A percentile compares a stretch with the other conserved stretches of the same genome.
Conservation (phyloP, 768 basidiomycete genomes). For the Candolleomyces aberdarensis region DNA sequence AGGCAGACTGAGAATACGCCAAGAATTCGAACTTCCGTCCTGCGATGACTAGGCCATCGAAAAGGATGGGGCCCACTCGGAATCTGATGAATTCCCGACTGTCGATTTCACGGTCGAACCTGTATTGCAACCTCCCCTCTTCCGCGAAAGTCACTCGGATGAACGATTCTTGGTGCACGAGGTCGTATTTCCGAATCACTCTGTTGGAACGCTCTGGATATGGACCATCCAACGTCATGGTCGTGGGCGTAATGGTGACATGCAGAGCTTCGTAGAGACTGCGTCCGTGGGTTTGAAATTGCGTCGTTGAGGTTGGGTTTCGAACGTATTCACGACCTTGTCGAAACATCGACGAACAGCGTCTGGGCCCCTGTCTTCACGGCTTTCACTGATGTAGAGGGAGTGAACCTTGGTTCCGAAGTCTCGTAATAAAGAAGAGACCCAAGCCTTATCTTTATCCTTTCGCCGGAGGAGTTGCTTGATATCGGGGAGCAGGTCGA, state of each 20-base stretch:
- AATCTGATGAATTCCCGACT: slow-evolving; percentile 42
- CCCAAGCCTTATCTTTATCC: slow-evolving; percentile 27
- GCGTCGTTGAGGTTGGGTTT: slow-evolving; percentile 16
- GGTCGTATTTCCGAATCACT: slow-evolving; percentile 13
- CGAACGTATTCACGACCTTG: slow-evolving; percentile 22
- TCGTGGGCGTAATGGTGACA: slow-evolving; percentile 18
- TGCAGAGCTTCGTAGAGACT: slow-evolving; percentile 30
- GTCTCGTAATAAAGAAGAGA: slow-evolving; percentile 40
- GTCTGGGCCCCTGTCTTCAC: slow-evolving; percentile 15
- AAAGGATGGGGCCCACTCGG: slow-evolving; percentile 44
- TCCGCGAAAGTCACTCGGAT: slow-evolving; percentile 16
- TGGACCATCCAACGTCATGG: slow-evolving; percentile 11
- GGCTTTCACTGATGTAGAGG: slow-evolving; percentile 24
- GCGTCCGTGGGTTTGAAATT: slow-evolving; percentile 24
- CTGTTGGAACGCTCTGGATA: slow-evolving; percentile 17
- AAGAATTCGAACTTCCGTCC: slow-evolving; percentile 58
- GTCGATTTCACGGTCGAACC: slow-evolving; percentile 14
- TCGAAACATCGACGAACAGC: slow-evolving; percentile 30
- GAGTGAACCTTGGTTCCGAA: slow-evolving; percentile 23
- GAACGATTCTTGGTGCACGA: slow-evolving; percentile 12
- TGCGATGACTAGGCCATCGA: slow-evolving; percentile 51
- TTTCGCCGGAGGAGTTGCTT: slow-evolving; percentile 22
- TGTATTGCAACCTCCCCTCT: slow-evolving; percentile 13
- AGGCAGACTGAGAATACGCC: slow-evolving; percentile 71
- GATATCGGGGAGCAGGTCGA: slow-evolving; percentile 38